A percentile compares a stretch with the other conserved stretches of the same genome.
Evolutionary conservation across 139 green algal species (phyloP).

Genomic region (Auxenochlorella pyrenoidosa): DNA sequence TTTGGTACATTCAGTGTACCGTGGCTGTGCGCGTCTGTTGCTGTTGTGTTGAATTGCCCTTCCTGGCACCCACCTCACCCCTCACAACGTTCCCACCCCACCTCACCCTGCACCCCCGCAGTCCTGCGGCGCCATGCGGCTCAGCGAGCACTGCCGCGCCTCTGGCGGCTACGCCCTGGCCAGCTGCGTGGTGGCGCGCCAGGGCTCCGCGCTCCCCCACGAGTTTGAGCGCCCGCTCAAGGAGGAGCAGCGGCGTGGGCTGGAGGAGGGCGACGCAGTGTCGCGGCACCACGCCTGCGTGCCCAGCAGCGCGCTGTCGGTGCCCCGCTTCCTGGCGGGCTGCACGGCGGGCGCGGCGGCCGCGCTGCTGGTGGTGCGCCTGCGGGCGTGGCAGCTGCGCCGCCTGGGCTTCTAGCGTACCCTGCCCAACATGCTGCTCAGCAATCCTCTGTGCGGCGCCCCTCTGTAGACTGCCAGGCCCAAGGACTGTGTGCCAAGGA

Average conservation of each 20-base stretch:
- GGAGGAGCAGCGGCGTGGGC: not conserved
- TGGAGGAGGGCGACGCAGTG: not conserved
- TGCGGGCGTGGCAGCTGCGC: not conserved
- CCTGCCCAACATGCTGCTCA: not conserved
- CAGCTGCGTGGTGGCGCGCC: not conserved
- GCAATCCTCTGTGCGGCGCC: no score
- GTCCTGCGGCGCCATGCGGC: slow-evolving; percentile 17
- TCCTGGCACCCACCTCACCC: no score
- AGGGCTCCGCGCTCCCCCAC: not conserved
- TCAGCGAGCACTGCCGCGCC: slow-evolving; percentile 27
- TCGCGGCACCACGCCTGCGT: slow-evolving; percentile 9
- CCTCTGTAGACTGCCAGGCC: no score
- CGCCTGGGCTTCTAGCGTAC: not conserved
- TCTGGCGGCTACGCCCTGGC: slow-evolving; percentile 6
- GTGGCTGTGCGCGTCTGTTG: no score
- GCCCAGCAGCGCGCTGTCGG: not conserved
- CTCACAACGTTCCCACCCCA: not conserved
- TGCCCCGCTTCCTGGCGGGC: not conserved
- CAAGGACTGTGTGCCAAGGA: no score
- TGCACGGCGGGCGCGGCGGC: not conserved
- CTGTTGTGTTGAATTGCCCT: not conserved
- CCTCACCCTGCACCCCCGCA: not conserved
- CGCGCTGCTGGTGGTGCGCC: slow-evolving; percentile 3
- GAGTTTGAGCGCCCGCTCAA: not conserved
- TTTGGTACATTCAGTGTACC: no score